Conservation (phyloP, 2,329 filamentous ascomycete genomes). For the Cladosporium sp. region DNA sequence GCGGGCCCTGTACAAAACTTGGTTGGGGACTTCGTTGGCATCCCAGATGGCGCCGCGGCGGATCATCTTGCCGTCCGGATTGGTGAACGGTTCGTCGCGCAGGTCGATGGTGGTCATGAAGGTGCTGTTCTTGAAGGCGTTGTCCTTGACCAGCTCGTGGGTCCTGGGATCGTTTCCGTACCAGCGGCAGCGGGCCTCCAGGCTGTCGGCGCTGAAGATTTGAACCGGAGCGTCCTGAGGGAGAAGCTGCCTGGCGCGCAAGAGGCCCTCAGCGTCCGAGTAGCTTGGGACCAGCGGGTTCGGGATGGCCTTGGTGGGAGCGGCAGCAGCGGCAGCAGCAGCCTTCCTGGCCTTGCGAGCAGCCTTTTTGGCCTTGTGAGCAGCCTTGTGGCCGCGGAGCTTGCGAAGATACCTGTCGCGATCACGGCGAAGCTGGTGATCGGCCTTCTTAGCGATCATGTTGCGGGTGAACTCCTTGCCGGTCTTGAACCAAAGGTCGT, state of each 20-base stretch:
- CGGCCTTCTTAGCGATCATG: neutral
- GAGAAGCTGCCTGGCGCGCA: neutral
- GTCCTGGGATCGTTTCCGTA: slow-evolving; percentile 6
- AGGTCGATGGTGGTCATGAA: slow-evolving; percentile 1
- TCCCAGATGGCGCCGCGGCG: slow-evolving; percentile 4
- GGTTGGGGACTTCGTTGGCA: neutral
- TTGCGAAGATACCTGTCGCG: slow-evolving; percentile 1
- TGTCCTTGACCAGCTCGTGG: neutral
- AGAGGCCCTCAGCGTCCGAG: neutral
- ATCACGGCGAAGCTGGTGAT: neutral
- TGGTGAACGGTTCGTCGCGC: neutral
- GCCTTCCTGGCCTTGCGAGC: no score
- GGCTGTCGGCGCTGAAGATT: neutral
- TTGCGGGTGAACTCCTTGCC: neutral
- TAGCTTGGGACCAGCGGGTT: neutral
- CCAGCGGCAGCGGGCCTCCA: neutral
- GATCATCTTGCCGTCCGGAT: neutral
- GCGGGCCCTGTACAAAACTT: neutral
- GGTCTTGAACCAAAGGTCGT: neutral
- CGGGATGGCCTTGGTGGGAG: neutral
- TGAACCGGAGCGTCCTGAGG: neutral
- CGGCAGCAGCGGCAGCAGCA: neutral
- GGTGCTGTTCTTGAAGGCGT: slow-evolving; percentile 1
- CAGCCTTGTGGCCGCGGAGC: neutral
- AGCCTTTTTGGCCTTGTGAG: no score